Conservation (phyloP, 1,284 basidiomycete genomes). For the Coriolopsis trogii region DNA sequence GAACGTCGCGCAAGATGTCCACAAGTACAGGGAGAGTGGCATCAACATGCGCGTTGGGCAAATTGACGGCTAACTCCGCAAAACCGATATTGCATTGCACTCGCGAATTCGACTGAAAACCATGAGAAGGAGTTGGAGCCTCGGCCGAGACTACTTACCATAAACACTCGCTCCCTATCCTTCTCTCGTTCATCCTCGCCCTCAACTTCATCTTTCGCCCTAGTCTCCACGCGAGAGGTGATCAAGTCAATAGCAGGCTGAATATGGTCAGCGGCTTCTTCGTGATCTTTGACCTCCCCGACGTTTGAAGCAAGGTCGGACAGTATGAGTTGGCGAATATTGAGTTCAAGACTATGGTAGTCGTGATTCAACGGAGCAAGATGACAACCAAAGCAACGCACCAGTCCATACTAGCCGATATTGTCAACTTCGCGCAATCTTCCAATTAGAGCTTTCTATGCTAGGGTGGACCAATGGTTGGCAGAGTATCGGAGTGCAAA, state of each 20-base stretch:
- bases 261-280: constrained; percentile 28
- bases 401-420: constrained; percentile 1
- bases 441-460: too few relatives aligned
- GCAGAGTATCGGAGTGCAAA: too few relatives aligned
- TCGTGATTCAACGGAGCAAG: not conserved
- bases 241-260: constrained; percentile 58
- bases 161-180: constrained; percentile 49
- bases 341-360: constrained; percentile 61
- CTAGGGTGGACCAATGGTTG: too few relatives aligned
- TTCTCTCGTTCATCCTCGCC: constrained; percentile 25
- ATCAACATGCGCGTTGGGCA: constrained; percentile 56
- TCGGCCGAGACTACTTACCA: constrained; percentile 47
- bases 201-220: constrained; percentile 19
- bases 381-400: not conserved
- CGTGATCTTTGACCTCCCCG: constrained; percentile 48
- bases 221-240: constrained; percentile 59
- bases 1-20: constrained; percentile 70
- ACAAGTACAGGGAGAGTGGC: constrained; percentile 58
- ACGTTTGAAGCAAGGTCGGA: constrained; percentile 77
- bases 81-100: constrained; percentile 80
- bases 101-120: constrained; percentile 54
- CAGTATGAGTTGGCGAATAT: constrained; percentile 82
- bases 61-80: constrained; percentile 69
- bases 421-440: too few relatives aligned
- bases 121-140: not conserved